Base-by-base conservation (phyloP, 768 basidiomycete species). In the Amanita polypyramis region DNA sequence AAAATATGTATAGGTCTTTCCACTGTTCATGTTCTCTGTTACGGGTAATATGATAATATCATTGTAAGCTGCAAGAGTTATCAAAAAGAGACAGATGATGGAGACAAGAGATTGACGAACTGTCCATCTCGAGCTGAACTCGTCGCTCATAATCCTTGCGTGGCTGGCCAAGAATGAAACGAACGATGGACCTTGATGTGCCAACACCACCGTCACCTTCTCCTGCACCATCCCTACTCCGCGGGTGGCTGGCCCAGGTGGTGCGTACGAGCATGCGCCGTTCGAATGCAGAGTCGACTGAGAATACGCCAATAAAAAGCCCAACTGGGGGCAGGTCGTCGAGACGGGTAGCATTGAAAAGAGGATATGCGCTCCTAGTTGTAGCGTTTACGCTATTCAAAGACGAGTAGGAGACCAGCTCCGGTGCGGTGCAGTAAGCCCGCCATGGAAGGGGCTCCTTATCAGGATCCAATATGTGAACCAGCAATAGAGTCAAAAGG, bases 361-460 rank as follows among this genome's bases (percentile, higher is more conserved):
- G 60, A 17, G 67, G 62, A 14, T 60, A 52, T 15, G 60, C 43
- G 17, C 62, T 57, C 17, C 58, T 59, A 2, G 65, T 51, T n/a
- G 66, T 61, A 38, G 57, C 51, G 49, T 68, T 64, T 42, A 69
- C 62, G 62, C 65, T 74, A 52, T 56, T 62, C 59, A 68, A 60
- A 17, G 72, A 55, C 6, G 72, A 57, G 46, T 69, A 60, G 53
- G 62, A 59, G 46, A 62, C 60, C 51, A 57, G 43, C 50, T 74
- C 56, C 4, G 83, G 84, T 47, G 80, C 72, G 19, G 86, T 78
- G 65, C 95, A 98, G 62, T 95, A 96, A 17, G 84, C 80, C 56
- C 92, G 80, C 93, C 93, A 98, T 39, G 93, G 93, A 5, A 96
- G 69, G 17, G 92, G 85, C 45, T 86, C 82, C 64, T 96, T 97